A percentile compares a stretch with the other conserved stretches of the same genome.
These are phyloP conservation scores for Xerocomellus dryophilus DNA, from an alignment of 768 basidiomycete species.

Conservation along the genomic window DNA sequence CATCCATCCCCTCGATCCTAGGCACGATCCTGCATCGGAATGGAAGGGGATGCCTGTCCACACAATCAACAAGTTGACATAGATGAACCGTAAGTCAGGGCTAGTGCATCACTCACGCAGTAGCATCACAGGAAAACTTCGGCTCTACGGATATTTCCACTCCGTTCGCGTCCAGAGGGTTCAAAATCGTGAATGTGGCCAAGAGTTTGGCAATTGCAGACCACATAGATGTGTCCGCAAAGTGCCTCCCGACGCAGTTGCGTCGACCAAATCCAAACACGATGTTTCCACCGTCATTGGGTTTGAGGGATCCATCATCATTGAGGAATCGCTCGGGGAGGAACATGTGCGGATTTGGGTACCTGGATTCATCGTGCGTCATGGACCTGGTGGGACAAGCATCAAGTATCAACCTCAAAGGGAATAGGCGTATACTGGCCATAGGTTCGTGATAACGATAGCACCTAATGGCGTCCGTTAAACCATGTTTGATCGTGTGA, in stretches of 20 bases:
- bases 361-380: slow-evolving; percentile 26
- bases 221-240: slow-evolving; percentile 22
- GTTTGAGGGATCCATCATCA: slow-evolving; percentile 17
- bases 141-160: slow-evolving; percentile 15
- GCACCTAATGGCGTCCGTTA: neutral
- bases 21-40: neutral
- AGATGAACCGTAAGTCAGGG: too few species aligned
- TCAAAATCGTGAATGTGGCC: neutral
- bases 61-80: neutral
- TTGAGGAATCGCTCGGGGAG: slow-evolving; percentile 41
- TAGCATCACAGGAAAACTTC: neutral
- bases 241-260: slow-evolving; percentile 23
- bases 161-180: slow-evolving; percentile 1
- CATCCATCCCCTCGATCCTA: too few species aligned
- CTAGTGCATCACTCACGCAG: neutral
- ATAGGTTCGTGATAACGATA: slow-evolving; percentile 3
- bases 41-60: neutral
- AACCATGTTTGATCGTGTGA: neutral
- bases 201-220: slow-evolving; percentile 10
- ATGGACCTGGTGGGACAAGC: slow-evolving; percentile 6
- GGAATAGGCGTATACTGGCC: neutral
- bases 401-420: too few species aligned
- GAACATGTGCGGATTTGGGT: slow-evolving; percentile 35
- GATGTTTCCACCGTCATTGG: slow-evolving; percentile 6
- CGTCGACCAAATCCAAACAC: slow-evolving; percentile 28